A percentile compares a stretch with the other conserved stretches of the same genome.
Conservation (phyloP, 1,284 basidiomycete species). For the Ustanciosporium gigantosporum region DNA sequence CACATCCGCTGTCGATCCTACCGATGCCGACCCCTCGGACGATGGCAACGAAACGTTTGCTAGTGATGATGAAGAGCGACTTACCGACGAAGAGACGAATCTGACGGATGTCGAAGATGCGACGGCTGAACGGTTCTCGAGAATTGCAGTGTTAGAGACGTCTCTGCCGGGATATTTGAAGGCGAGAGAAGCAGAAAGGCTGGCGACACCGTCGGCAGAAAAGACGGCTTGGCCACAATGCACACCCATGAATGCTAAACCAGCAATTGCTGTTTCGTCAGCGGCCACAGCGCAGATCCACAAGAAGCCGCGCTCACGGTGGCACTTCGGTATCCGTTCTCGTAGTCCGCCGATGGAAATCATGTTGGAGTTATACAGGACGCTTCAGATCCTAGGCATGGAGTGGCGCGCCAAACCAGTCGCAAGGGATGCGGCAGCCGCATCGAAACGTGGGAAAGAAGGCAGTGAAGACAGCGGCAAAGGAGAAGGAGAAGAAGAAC, state of each 20-base stretch:
- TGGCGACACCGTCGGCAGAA: slow-evolving; percentile 31
- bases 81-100: slow-evolving; percentile 43
- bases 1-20: slow-evolving; percentile 22
- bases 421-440: slow-evolving; percentile 7
- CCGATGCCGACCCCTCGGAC: slow-evolving; percentile 41
- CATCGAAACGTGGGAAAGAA: neutral
- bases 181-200: slow-evolving; percentile 23
- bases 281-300: slow-evolving; percentile 23
- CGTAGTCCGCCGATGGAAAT: slow-evolving; percentile 97
- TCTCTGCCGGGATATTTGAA: slow-evolving; percentile 34
- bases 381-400: slow-evolving; percentile 89
- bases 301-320: slow-evolving; percentile 65
- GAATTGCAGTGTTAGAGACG: slow-evolving; percentile 50
- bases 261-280: slow-evolving; percentile 6
- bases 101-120: slow-evolving; percentile 39
- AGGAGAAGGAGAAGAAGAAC: slow-evolving; percentile 2
- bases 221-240: slow-evolving; percentile 32
- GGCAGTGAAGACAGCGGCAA: slow-evolving; percentile 22
- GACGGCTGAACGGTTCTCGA: slow-evolving; percentile 16
- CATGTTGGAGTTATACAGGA: slow-evolving; percentile 97
- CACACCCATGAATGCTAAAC: slow-evolving; percentile 7
- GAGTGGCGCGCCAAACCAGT: slow-evolving; percentile 72
- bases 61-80: slow-evolving; percentile 46
- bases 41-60: slow-evolving; percentile 44
- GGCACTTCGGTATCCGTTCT: slow-evolving; percentile 98